Percentiles rank a stretch among this genome's conserved stretches.
These are phyloP conservation scores for Pythium angustatum DNA, from an alignment of 352 stramenopile genomes.

Conservation along the genomic window DNA sequence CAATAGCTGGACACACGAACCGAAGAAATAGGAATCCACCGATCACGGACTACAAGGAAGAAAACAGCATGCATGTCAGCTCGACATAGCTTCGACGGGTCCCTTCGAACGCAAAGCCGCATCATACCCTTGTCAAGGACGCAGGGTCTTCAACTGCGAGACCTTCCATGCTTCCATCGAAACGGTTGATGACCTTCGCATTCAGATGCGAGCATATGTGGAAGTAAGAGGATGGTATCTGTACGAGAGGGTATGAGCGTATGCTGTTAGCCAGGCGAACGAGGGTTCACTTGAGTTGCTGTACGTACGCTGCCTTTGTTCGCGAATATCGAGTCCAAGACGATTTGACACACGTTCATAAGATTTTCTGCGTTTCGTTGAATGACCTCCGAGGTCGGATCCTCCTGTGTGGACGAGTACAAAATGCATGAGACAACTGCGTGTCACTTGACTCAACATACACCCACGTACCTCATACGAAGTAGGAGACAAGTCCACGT, in stretches of 20 bases:
- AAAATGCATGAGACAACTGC: too few species aligned
- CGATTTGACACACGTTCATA: slow-evolving; percentile 80
- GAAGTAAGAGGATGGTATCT: slow-evolving; percentile 43
- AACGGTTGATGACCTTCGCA: slow-evolving; percentile 40
- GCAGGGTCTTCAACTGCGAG: slow-evolving; percentile 33
- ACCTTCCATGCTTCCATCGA: slow-evolving; percentile 41
- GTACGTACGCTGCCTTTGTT: slow-evolving; percentile 51
- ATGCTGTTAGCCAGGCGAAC: background rate
- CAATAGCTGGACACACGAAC: slow-evolving; percentile 88
- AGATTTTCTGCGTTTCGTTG: slow-evolving; percentile 71
- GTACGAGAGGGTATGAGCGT: background rate
- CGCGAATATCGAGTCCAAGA: slow-evolving; percentile 79
- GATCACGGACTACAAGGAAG: slow-evolving; percentile 64
- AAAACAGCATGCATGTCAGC: background rate
- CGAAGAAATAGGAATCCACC: slow-evolving; percentile 88
- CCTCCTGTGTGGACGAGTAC: slow-evolving; percentile 20
- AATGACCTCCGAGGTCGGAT: slow-evolving; percentile 6
- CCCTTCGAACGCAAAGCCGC: background rate
- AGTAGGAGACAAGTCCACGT: slow-evolving; percentile 73
- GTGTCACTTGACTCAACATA: background rate
- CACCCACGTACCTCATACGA: slow-evolving; percentile 46
- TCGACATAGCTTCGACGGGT: too few species aligned
- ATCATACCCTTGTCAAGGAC: slow-evolving; percentile 32
- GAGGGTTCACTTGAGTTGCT: background rate
- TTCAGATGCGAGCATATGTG: slow-evolving; percentile 53